Evolutionary conservation across 2,329 filamentous ascomycete species (phyloP).

Genomic region (Ophiostoma australiae): DNA sequence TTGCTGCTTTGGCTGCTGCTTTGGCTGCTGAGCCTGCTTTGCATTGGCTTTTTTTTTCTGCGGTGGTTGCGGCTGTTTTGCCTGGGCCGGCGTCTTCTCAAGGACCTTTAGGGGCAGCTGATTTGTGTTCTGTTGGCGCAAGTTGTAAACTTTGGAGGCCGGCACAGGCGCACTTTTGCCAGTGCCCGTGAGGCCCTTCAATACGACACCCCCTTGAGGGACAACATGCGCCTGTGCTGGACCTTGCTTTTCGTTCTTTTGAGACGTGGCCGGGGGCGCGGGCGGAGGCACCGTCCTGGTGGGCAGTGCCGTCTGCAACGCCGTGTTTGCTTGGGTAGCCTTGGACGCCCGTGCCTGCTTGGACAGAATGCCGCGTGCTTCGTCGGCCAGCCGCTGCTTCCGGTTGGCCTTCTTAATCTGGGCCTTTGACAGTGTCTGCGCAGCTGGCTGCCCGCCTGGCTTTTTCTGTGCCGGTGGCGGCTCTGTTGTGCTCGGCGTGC

Average conservation of each 20-base stretch:
- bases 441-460: neutral
- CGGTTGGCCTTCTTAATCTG: conserved; percentile 13
- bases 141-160: neutral
- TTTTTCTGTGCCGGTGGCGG: neutral
- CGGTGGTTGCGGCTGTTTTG: neutral
- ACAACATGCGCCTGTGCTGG: neutral
- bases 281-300: neutral
- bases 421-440: neutral
- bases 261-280: neutral
- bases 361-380: neutral
- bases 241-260: neutral
- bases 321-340: neutral
- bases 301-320: neutral
- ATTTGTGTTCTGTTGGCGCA: neutral
- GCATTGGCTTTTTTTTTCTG: neutral
- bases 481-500: neutral
- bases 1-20: neutral
- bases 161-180: neutral
- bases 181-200: neutral
- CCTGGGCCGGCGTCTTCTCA: neutral
- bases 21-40: neutral
- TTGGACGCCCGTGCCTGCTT: neutral
- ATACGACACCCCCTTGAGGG: neutral
- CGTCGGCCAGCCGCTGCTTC: neutral
- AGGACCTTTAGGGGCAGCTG: neutral